Evolutionary conservation across 2,329 filamentous ascomycete genomes (phyloP).

Genomic region (Colletotrichum sp.): DNA sequence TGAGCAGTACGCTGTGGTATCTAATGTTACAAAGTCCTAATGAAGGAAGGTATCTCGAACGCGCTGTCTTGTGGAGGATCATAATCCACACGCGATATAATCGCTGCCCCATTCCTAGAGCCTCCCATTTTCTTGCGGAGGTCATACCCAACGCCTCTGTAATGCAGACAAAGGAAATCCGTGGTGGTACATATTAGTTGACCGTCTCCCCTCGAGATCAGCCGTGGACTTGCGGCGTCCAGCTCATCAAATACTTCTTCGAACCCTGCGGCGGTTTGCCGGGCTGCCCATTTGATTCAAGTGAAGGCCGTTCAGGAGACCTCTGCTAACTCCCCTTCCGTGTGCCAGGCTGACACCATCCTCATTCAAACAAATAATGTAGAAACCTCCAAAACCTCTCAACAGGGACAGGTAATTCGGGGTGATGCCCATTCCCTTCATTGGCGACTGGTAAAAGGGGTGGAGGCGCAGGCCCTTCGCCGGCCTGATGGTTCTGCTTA

Average conservation of each 20-base stretch:
- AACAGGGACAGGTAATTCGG: background rate
- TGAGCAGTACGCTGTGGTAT: slow-evolving; percentile 11
- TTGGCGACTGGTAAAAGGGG: background rate
- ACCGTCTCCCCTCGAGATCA: background rate
- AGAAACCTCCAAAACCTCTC: background rate
- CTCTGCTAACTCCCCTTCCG: background rate
- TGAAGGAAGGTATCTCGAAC: slow-evolving; percentile 8
- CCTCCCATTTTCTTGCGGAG: background rate
- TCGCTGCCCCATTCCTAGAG: no score
- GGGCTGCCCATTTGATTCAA: background rate
- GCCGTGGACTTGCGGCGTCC: background rate
- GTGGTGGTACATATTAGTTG: slow-evolving; percentile 15
- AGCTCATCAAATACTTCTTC: background rate
- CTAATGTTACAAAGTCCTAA: slow-evolving; percentile 6
- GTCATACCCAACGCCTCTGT: background rate
- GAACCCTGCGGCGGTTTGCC: background rate
- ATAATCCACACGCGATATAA: background rate
- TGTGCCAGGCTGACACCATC: background rate
- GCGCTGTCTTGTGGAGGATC: background rate
- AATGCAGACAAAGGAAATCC: slow-evolving; percentile 1
- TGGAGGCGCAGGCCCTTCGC: no score
- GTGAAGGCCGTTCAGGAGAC: background rate
- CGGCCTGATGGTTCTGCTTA: rapidly evolving
- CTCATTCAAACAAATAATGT: background rate
- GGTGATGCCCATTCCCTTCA: background rate